Evolutionary conservation across 352 stramenopile species (phyloP), one percentile per base, ranked within the genome.

Genomic region (Phytopythium helicoides): DNA sequence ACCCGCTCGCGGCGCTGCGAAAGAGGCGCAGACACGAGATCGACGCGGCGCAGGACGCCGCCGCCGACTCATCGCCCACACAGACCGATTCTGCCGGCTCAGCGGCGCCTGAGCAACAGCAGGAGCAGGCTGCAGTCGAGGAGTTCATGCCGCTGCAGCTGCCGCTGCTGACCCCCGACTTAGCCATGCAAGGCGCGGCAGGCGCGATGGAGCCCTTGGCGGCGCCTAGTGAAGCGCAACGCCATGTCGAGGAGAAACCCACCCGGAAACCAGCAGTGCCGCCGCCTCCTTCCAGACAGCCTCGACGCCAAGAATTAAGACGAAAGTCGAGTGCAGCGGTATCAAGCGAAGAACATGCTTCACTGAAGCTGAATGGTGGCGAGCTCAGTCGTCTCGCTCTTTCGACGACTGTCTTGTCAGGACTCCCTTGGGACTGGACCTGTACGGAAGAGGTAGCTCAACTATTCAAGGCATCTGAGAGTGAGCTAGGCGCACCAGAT

Each of bases 401-500:
- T 90, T 37, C 56, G 16, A 71, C 77, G 12, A 85, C 76, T 0
- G 49, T 86, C 6, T 66, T 72, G 9, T 57, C 56, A 12, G 59
- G 52, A 0, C 33, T 88, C 1, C 76, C 81, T 10, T 73, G 72
- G 62, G 73, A 89, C 59, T 91, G 77, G 77, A 49, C 76, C 26
- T 72, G 66, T 46, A 75, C 69, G 47, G 76, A 86, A 38, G 69
- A 87, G 36, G 70, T 73, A 3, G 54, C 51, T 31, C 52, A 47
- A 1, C 33, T 78, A 23, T 64, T 86, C 58, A 60, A 63, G 6
- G 46, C 63, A 21, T 14, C 49, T 3, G 38, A 74, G 21, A 56
- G 52, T 6, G 65, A 69, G 39, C 42, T 86, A 5, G 52, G 73
- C 15, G 26, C 55, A 15, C 71, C 64, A 2, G 54, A 36, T 50